Evolutionary conservation across 1,284 basidiomycete genomes (phyloP), one percentile per base, ranked within the genome.

Genomic region (Apiotrichum akiyoshidainum): DNA sequence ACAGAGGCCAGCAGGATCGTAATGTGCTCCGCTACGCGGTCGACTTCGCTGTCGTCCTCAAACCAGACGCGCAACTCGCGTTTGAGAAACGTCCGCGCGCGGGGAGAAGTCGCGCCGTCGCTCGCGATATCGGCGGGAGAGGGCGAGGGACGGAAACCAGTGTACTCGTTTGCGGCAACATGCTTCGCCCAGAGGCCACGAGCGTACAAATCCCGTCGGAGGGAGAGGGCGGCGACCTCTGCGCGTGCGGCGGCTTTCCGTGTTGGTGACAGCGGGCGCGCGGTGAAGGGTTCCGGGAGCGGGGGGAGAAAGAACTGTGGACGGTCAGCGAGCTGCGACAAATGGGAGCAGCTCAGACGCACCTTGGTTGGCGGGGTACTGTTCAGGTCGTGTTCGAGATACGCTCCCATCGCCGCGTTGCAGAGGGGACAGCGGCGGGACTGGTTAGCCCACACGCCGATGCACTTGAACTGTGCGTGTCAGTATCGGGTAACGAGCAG

Each of bases 121-220:
- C 31, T 45, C 10, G 35, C 39, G 46, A 51, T 19, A 69, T 90
- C 88, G 2, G 85, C 76, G 1, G 91, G 90, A 0, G 85, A 86
- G 9, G 90, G 90, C 67, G 85, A 89, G 19, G 90, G 88, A 13
- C 86, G 84, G 74, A 88, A 93, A 50, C 87, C 84, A 5, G 91
- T 92, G 68, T 83, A 86, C 0, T 83, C 74, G 70, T 94, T 95
- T 19, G 89, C 89, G 6, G 89, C 90, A 55, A 93, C 84, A 70
- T 95, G 91, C 89, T 92, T 92, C 9, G 86, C 89, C 68, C 87
- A 93, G 1, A 92, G 74, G 59, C 84, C 78, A 64, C 89, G 83
- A 45, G 84, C 79, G 73, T 94, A 94, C 26, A 93, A 72, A 80
- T 85, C 84, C 57, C 82, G 76, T 31, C 86, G 77, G 51, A 79